Evolutionary conservation across 1,139 yeast species (phyloP).

Genomic region (Pichia sp.): DNA sequence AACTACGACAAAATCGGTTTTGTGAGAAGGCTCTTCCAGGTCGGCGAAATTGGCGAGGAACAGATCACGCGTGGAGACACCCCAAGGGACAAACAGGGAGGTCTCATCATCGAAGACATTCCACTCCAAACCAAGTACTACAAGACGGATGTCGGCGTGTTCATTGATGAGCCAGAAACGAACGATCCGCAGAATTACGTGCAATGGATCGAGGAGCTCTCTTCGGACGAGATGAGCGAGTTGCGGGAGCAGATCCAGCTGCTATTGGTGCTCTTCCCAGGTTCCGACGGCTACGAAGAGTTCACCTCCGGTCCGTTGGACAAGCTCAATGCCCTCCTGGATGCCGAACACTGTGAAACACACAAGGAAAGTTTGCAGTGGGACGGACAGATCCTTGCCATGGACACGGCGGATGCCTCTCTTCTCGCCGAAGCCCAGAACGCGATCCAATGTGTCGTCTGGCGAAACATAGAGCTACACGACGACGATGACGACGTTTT

Average conservation of each 20-base stretch:
- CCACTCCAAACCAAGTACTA: slow-evolving; percentile 37
- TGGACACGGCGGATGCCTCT: not conserved
- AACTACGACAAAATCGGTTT: slow-evolving; percentile 3
- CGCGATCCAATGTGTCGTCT: slow-evolving; percentile 2
- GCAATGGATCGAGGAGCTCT: slow-evolving; percentile 37
- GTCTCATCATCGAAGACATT: slow-evolving; percentile 24
- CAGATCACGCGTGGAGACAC: not conserved
- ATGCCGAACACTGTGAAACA: slow-evolving; percentile 22
- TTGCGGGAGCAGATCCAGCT: slow-evolving; percentile 40
- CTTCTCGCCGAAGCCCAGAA: not conserved
- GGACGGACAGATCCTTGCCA: slow-evolving; percentile 20
- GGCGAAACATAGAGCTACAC: not conserved
- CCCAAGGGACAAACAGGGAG: not conserved
- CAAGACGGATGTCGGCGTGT: slow-evolving; percentile 34
- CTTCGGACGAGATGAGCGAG: slow-evolving; percentile 35
- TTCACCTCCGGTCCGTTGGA: not conserved
- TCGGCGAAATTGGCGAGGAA: not conserved
- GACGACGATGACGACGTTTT: not conserved
- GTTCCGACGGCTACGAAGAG: not conserved
- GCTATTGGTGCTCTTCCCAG: slow-evolving; percentile 27
- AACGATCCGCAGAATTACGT: slow-evolving; percentile 8
- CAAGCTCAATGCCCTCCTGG: slow-evolving; percentile 16
- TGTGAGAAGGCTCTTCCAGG: slow-evolving; percentile 2
- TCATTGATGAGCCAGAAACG: slow-evolving; percentile 40
- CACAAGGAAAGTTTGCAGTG: slow-evolving; percentile 22